Percentiles rank a stretch among this genome's conserved stretches.
Conservation (phyloP, 2,329 filamentous ascomycete species). For the Coleophoma eucalyptorum region DNA sequence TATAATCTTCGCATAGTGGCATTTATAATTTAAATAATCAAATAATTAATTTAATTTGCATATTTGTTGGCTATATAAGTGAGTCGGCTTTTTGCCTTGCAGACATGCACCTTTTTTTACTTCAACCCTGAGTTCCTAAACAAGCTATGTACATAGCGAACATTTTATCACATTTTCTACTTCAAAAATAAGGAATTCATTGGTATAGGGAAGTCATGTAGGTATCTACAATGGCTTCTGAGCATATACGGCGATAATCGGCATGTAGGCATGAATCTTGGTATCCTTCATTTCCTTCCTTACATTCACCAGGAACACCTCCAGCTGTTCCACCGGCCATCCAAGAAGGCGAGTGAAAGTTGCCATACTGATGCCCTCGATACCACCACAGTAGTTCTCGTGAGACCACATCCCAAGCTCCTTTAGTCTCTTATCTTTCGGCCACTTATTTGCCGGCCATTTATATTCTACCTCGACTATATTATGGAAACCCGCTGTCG, state of each 20-base stretch:
- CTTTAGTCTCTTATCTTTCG: conserved; percentile 34
- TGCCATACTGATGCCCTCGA: not conserved
- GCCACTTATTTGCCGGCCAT: conserved; percentile 46
- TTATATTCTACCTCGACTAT: conserved; percentile 26
- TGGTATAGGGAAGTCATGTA: too few relatives aligned
- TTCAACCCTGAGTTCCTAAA: too few relatives aligned
- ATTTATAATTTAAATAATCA: too few relatives aligned
- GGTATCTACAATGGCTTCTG: too few relatives aligned
- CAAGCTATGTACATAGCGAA: too few relatives aligned
- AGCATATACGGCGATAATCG: not conserved
- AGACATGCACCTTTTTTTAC: too few relatives aligned
- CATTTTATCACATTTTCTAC: too few relatives aligned
- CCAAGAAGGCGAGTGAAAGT: conserved; percentile 20
- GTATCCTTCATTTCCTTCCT: conserved; percentile 24
- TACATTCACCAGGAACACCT: conserved; percentile 24
- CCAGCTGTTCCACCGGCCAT: conserved; percentile 25
- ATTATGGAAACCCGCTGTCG: not conserved
- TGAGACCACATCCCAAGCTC: not conserved
- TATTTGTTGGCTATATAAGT: too few relatives aligned
- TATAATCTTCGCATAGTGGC: too few relatives aligned
- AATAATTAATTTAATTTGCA: too few relatives aligned
- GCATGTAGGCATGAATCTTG: conserved; percentile 20
- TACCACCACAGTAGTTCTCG: not conserved
- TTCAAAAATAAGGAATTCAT: too few relatives aligned
- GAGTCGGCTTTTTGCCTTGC: too few relatives aligned